A percentile compares a stretch with the other conserved stretches of the same genome.
These are phyloP conservation scores for Elongisporangium prolatum DNA, from an alignment of 352 stramenopile species.

Conservation along the genomic window DNA sequence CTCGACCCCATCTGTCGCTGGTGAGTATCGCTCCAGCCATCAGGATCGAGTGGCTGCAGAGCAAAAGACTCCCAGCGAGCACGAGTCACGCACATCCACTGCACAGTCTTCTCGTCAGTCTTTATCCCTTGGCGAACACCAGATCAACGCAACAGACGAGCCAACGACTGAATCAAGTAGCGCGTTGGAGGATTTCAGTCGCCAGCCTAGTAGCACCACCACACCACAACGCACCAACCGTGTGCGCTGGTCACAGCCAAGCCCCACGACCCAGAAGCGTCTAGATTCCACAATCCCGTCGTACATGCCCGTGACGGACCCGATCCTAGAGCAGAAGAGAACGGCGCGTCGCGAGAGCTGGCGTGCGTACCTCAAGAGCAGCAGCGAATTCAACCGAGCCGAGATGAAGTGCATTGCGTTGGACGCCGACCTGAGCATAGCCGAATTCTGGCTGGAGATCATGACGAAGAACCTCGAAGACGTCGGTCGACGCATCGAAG, in stretches of 20 bases:
- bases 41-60: background rate
- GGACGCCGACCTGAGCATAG: constrained; percentile 49
- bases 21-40: background rate
- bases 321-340: constrained; percentile 29
- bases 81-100: background rate
- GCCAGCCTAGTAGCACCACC: background rate
- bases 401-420: constrained; percentile 49
- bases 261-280: background rate
- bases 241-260: background rate
- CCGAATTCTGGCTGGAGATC: constrained; percentile 65
- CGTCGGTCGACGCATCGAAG: constrained; percentile 69
- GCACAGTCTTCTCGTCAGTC: background rate
- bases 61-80: background rate
- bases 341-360: constrained; percentile 39
- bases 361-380: constrained; percentile 46
- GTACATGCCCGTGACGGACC: constrained; percentile 11
- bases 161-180: background rate
- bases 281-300: background rate
- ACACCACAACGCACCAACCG: constrained; percentile 1
- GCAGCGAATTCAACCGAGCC: constrained; percentile 49
- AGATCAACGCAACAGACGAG: background rate
- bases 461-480: constrained; percentile 62
- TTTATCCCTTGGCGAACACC: background rate
- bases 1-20: background rate
- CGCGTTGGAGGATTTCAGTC: background rate